A percentile compares a stretch with the other conserved stretches of the same genome.
These are phyloP conservation scores for Phytophthora chlamydospora DNA, from an alignment of 352 stramenopile genomes.

Conservation along the genomic window DNA sequence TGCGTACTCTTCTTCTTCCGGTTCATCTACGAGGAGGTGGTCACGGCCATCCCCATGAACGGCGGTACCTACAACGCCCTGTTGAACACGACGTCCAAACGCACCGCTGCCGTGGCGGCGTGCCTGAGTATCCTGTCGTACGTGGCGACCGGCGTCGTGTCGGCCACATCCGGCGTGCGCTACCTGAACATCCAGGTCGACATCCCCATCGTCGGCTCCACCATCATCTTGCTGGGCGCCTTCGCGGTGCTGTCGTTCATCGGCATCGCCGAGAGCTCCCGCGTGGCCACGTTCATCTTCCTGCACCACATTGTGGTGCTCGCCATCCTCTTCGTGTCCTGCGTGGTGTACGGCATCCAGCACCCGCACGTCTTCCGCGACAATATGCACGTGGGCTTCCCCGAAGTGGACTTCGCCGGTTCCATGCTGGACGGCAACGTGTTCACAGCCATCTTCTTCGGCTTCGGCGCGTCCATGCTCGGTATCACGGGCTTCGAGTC, in stretches of 20 bases:
- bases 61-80: slow-evolving; percentile 91
- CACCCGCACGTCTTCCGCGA: slow-evolving; percentile 61
- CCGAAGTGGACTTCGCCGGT: slow-evolving; percentile 60
- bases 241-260: slow-evolving; percentile 75
- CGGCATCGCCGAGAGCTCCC: slow-evolving; percentile 84
- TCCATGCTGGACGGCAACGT: slow-evolving; percentile 44
- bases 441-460: slow-evolving; percentile 68
- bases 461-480: slow-evolving; percentile 78
- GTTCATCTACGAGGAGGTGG: slow-evolving; percentile 89
- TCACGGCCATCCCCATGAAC: slow-evolving; percentile 90
- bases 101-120: slow-evolving; percentile 80
- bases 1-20: slow-evolving; percentile 61
- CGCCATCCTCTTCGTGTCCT: slow-evolving; percentile 52
- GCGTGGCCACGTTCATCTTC: slow-evolving; percentile 82
- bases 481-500: slow-evolving; percentile 91
- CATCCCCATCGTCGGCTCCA: slow-evolving; percentile 42
- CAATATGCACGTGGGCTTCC: slow-evolving; percentile 65
- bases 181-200: slow-evolving; percentile 79
- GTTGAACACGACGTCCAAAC: slow-evolving; percentile 90
- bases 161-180: slow-evolving; percentile 69
- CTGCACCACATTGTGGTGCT: slow-evolving; percentile 73
- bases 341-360: slow-evolving; percentile 57
- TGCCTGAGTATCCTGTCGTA: slow-evolving; percentile 89
- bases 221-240: slow-evolving; percentile 61
- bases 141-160: slow-evolving; percentile 82